Conservation (phyloP, 2,329 filamentous ascomycete genomes). For the Cladosporium sp. region DNA sequence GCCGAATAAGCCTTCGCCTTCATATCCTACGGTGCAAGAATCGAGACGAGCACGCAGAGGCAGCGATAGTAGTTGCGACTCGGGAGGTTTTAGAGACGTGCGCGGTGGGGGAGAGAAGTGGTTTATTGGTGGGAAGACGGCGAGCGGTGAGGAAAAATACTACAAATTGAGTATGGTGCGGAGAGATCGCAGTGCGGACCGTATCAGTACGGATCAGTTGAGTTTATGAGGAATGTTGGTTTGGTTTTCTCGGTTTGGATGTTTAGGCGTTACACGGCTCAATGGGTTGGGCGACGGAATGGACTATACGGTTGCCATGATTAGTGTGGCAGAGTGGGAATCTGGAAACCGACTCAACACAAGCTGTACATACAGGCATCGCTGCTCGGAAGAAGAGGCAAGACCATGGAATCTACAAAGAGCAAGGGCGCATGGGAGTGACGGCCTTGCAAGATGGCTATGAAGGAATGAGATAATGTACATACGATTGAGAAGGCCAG, state of each 20-base stretch:
- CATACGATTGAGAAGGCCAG: neutral
- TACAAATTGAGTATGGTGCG: slow-evolving; percentile 76
- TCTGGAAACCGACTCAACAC: neutral
- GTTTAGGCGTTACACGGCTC: neutral
- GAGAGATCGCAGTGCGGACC: slow-evolving; percentile 67
- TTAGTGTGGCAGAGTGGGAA: neutral
- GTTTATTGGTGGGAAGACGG: slow-evolving; percentile 76
- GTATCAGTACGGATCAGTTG: slow-evolving; percentile 69
- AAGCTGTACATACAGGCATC: neutral
- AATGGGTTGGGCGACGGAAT: neutral
- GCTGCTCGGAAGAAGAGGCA: neutral
- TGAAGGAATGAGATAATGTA: slow-evolving; percentile 8
- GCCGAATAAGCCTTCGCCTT: slow-evolving; percentile 30
- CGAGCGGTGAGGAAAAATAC: slow-evolving; percentile 73
- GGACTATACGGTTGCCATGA: neutral
- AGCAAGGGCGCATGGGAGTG: too few species aligned
- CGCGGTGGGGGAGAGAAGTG: slow-evolving; percentile 73
- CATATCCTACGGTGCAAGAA: slow-evolving; percentile 31
- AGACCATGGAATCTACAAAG: neutral
- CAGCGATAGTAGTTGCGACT: slow-evolving; percentile 70
- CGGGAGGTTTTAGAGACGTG: slow-evolving; percentile 70
- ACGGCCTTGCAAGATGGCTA: neutral
- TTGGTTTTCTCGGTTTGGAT: neutral
- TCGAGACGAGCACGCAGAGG: slow-evolving; percentile 49
- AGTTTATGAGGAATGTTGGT: slow-evolving; percentile 57